Evolutionary conservation across 176 grass and related monocot species (phyloP), one percentile per base, ranked within the genome.

Genomic region (Luzula sylvatica): DNA sequence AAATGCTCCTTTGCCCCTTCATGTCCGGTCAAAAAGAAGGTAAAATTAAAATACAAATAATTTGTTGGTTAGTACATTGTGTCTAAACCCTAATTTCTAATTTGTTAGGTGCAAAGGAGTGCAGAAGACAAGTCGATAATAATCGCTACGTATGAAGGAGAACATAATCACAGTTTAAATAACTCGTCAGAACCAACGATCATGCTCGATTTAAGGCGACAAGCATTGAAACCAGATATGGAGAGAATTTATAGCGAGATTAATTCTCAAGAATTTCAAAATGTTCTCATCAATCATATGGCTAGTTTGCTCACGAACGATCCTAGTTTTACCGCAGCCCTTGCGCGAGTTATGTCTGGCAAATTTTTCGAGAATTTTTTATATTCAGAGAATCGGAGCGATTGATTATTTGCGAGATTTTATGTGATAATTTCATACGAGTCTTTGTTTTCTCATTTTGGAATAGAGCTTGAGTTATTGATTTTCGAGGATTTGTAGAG

Each of bases 1-100:
- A 77, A 77, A 39, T 96, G 90, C 77, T 80, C 90, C 2, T 86
- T 65, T 74, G 77, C 77, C 0, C 81, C 90, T 3, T 89, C 90
- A 35, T 96, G 90, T 65, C 74, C 77, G 15, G 84, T 82, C 32
- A 96, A 89, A 65, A 96, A 96, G 83, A 96, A 96, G 90, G 87
- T 93, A 71, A 48, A 16, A 71, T 35, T 28, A 35, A 23, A 59
- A 27, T 47, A 39, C 2, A 40, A 25, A 61, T 23, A 23, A 61
- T 9, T n/a, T 29, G 3, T 27, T 27, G 23, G 35, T 25, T 46
- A 55, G 9, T 47, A 8, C 55, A 55, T 29, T 35, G 3, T 56
- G 14, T 58, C 19, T 3, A 44, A 41, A 46, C 7, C 2, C 19
- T 50, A 38, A 56, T 58, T 4, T 7, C 3, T 32, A 20, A 20